These are phyloP conservation scores for Stropharia rugosoannulata DNA, from an alignment of 768 basidiomycete genomes.

Conservation along the genomic window DNA sequence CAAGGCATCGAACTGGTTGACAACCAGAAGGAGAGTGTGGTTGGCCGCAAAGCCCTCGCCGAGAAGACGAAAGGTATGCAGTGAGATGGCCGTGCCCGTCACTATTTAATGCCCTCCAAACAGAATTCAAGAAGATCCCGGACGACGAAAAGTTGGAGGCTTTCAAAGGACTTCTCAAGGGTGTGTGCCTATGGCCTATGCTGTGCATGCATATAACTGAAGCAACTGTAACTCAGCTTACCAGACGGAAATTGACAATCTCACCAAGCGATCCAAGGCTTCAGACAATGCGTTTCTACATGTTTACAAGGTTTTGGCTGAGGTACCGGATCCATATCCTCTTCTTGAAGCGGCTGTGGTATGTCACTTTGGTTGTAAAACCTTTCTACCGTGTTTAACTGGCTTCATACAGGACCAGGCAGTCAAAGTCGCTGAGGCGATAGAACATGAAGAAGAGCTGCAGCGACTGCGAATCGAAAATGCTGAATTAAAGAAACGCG, in stretches of 20 bases:
- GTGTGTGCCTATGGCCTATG: conserved; percentile 33
- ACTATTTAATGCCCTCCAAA: not conserved
- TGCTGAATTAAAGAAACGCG: conserved; percentile 67
- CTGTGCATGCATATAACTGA: not conserved
- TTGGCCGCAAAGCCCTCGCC: conserved; percentile 91
- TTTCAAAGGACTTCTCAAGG: conserved; percentile 90
- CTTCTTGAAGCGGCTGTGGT: conserved; percentile 93
- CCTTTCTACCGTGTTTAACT: not conserved
- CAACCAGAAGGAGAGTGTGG: conserved; percentile 96
- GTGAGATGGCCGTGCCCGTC: not conserved
- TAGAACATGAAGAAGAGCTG: conserved; percentile 73
- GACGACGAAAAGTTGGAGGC: conserved; percentile 85
- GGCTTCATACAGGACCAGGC: conserved; percentile 75
- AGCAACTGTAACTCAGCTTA: conserved; percentile 56
- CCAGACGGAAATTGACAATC: conserved; percentile 93
- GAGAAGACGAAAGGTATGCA: conserved; percentile 93
- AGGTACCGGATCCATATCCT: conserved; percentile 97
- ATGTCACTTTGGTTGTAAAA: conserved; percentile 12
- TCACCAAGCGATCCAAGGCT: conserved; percentile 89
- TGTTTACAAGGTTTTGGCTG: conserved; percentile 94
- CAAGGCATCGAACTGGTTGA: conserved; percentile 96
- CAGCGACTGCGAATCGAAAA: conserved; percentile 80
- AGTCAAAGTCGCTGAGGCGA: conserved; percentile 82
- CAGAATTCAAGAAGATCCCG: conserved; percentile 96
- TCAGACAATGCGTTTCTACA: conserved; percentile 97